Evolutionary conservation across 306 rosid genomes (phyloP), one percentile per base, ranked within the genome.

Genomic region (Begonia masoniana): DNA sequence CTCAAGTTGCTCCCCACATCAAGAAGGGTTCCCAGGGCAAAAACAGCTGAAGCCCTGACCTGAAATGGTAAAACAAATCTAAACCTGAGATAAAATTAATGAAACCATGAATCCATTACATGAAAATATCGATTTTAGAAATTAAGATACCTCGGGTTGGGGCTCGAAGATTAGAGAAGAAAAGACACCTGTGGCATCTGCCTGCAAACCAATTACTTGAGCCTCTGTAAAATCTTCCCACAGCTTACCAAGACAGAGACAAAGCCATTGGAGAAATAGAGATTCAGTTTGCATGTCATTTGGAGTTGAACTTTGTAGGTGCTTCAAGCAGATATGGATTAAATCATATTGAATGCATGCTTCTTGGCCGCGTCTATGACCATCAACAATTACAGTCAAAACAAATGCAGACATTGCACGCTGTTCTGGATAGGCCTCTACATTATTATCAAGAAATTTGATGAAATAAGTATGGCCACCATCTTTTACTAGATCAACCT

Each of bases 361-460:
- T 82, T 92, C 96, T 74, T 92, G 96, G 52, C 99, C 99, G 21
- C 93, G 80, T 62, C 83, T 75, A 74, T 92, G 95, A 47, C 89
- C 93, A 72, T 92, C 99, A 62, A 92, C 95, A 64, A 87, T 92
- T 56, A 87, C 96, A 47, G 99, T 96, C 74, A 92, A 77, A 68
- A 92, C 95, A 71, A 86, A 92, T 39, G 99, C 99, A 65, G 99
- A 96, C 99, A 87, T 87, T 62, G 99, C 99, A 51, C 87, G 93
- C 62, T 86, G 95, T 64, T 92, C 95, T 31, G 96, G 95, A 71
- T 43, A 87, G 54, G 93, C 95, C 68, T 92, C 99, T 75, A 62
- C n/a, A n/a, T n/a, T 63, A 72, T 88, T 86, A 76, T 92, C 99
- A 75, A 92, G 99, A 74, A 86, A 86, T 72, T 84, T 82, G 62